phyloP scores from a whole-genome alignment of 108 stramenopile genomes.

The Cyclotella baltica region DNA sequence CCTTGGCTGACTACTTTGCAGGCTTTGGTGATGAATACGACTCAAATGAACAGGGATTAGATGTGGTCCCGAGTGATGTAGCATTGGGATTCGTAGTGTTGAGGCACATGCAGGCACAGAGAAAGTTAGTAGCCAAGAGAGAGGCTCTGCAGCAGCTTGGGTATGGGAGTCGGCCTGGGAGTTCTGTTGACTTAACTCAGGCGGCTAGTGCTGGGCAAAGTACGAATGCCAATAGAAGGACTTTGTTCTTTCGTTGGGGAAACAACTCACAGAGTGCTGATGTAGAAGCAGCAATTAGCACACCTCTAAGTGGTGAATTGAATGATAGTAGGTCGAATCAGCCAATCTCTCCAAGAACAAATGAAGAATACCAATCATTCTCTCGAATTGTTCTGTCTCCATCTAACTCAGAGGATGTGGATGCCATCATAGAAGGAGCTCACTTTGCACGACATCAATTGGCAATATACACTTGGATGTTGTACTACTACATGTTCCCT shows the following conservation, averaged over 20 bases:
- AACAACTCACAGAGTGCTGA: neutral
- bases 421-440: slow-evolving; percentile 83
- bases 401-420: slow-evolving; percentile 60
- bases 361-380: slow-evolving; percentile 45
- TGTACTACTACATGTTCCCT: slow-evolving; percentile 88
- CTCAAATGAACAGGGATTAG: slow-evolving; percentile 46
- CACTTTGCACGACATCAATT: slow-evolving; percentile 84
- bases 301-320: neutral
- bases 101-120: slow-evolving; percentile 75
- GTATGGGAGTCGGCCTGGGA: neutral
- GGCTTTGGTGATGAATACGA: slow-evolving; percentile 44
- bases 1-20: slow-evolving; percentile 86
- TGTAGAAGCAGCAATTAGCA: neutral
- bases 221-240: neutral
- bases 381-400: slow-evolving; percentile 64
- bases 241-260: slow-evolving; percentile 46
- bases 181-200: neutral
- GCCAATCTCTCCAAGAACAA: slow-evolving; percentile 5
- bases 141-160: slow-evolving; percentile 44
- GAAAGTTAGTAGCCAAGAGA: slow-evolving; percentile 55
- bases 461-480: slow-evolving; percentile 90
- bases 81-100: slow-evolving; percentile 80
- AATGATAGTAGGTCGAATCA: neutral
- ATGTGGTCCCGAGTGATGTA: slow-evolving; percentile 86
- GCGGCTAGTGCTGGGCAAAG: neutral